Evolutionary conservation across 495 filamentous ascomycete genomes (phyloP).

Genomic region (Filosporella fistucella): DNA sequence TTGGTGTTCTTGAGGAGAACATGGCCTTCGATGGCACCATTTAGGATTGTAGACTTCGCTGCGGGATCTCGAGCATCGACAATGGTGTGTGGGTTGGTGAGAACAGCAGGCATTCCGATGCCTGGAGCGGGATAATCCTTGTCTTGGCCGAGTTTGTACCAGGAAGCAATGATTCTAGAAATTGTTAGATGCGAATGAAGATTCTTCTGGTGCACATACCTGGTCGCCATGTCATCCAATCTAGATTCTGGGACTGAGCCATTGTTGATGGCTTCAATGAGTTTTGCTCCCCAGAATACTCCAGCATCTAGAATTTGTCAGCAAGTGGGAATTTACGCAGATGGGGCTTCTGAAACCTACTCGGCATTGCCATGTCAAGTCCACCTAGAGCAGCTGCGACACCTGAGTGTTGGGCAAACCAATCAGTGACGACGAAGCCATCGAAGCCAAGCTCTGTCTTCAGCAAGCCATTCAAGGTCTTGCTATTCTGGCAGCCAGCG

Average conservation of each 20-base stretch:
- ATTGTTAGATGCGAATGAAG: not conserved
- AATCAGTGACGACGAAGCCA: constrained; percentile 67
- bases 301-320: constrained; percentile 60
- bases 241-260: constrained; percentile 39
- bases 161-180: constrained; percentile 32
- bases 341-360: not conserved
- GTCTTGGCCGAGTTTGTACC: constrained; percentile 46
- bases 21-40: constrained; percentile 48
- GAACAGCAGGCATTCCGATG: constrained; percentile 42
- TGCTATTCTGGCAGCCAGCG: constrained; percentile 60
- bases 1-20: constrained; percentile 61
- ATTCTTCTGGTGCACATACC: constrained; percentile 34
- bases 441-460: constrained; percentile 66
- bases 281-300: constrained; percentile 24
- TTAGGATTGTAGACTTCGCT: constrained; percentile 34
- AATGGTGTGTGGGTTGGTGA: constrained; percentile 46
- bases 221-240: constrained; percentile 23
- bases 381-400: constrained; percentile 72
- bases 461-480: constrained; percentile 55
- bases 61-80: constrained; percentile 43
- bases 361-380: constrained; percentile 88
- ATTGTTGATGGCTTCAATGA: constrained; percentile 40
- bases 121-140: constrained; percentile 33
- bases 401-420: constrained; percentile 68
- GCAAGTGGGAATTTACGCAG: not conserved